Evolutionary conservation across 179 eudicot genomes (phyloP), one percentile per base, ranked within the genome.

Genomic region (Nepenthes alata): DNA sequence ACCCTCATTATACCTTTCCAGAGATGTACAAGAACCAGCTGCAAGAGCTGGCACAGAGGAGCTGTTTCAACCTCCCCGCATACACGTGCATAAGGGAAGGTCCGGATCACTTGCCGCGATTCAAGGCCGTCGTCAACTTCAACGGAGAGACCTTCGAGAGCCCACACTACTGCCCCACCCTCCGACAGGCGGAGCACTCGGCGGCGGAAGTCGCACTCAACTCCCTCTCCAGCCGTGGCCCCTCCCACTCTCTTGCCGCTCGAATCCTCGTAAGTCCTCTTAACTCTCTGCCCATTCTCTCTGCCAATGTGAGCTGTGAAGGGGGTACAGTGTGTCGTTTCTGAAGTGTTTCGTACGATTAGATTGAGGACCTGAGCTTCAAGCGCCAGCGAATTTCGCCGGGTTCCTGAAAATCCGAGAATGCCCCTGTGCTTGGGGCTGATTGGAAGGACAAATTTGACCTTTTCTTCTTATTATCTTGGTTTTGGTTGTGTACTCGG

Each of bases 1-100:
- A 25, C 25, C 25, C 25, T 25, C 25, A 25, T 25, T 25, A 25
- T 25, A 25, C 25, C 25, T 11, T 11, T 13, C 13, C 45, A 36
- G 47, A 72, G 49, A 77, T 77, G 81, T 77, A 77, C 58, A 77
- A 77, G 62, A 77, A 77, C 73, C 81, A 77, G 73, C 73, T 77
- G 0, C 81, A 77, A 25, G 81, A 77, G 78, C 78, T 78, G 72
- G 81, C 81, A 11, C 81, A 78, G 52, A 51, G 81, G 58, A 78
- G 81, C 64, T 78, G 81, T 66, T 78, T 78, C 59, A 78, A 74
- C 47, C 57, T 78, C 2, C 81, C 81, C 0, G 74, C 81, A 0
- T 78, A 78, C 52, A 74, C 78, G 0, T 74, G 81, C 6, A 68
- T 78, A 12, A 51, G 81, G 38, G 81, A 78, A 71, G 81, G 81